Percentiles rank a stretch among this genome's conserved stretches.
These are phyloP conservation scores for Inga oerstediana DNA, from an alignment of 306 rosid genomes.

Conservation along the genomic window DNA sequence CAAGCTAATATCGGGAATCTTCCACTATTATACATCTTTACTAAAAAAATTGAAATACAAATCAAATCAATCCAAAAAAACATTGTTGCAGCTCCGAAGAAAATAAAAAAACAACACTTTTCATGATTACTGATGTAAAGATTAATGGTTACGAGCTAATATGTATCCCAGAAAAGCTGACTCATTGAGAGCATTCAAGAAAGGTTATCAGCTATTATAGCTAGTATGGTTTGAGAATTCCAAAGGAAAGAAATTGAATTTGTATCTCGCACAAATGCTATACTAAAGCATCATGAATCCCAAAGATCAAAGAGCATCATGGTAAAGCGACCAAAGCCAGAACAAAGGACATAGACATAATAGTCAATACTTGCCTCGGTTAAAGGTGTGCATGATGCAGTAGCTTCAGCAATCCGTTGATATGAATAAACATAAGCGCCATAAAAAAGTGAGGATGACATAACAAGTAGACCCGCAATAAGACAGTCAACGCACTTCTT, in stretches of 20 bases:
- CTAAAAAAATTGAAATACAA: neutral
- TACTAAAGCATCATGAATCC: conserved; percentile 11
- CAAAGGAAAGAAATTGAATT: conserved; percentile 1
- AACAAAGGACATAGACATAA: neutral
- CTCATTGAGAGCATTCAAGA: neutral
- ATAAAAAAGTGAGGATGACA: conserved; percentile 64
- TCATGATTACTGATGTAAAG: conserved; percentile 1
- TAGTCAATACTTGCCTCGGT: conserved; percentile 53
- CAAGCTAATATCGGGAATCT: conserved; percentile 18
- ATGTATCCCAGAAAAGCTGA: conserved; percentile 17
- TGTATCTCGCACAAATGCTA: neutral
- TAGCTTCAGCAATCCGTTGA: conserved; percentile 66
- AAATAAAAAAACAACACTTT: neutral
- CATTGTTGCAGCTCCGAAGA: conserved; percentile 5
- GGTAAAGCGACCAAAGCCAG: conserved; percentile 9
- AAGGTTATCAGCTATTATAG: neutral
- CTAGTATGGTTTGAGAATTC: neutral
- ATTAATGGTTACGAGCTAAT: conserved; percentile 7
- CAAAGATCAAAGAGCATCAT: neutral
- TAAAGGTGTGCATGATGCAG: conserved; percentile 67
- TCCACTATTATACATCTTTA: neutral
- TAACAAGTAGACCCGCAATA: conserved; percentile 77
- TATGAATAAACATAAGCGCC: conserved; percentile 73
- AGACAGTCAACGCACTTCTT: conserved; percentile 80
- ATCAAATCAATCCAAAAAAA: conserved; percentile 18